phyloP scores from a whole-genome alignment of 106 monocot genomes.

The Dendrobium chrysotoxum region DNA sequence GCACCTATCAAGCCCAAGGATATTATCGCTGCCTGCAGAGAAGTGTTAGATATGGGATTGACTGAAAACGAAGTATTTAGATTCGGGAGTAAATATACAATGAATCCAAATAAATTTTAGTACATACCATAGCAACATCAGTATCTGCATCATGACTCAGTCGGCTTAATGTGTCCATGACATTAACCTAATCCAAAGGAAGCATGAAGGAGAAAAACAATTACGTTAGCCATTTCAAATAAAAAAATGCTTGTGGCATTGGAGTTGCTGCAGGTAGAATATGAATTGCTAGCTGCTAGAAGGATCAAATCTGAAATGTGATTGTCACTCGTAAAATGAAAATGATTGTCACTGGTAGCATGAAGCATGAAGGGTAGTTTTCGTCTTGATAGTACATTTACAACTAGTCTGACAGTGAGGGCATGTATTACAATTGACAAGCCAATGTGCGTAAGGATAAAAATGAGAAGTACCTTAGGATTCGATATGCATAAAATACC shows the following conservation, averaged over 20 bases:
- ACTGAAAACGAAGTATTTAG: background rate
- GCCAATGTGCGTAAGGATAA: background rate
- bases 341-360: no score
- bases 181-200: constrained; percentile 59
- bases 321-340: no score
- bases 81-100: background rate
- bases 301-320: no score
- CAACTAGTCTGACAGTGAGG: no score
- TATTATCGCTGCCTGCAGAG: constrained; percentile 79
- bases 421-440: background rate
- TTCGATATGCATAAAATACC: constrained; percentile 95
- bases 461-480: constrained; percentile 53
- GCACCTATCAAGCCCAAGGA: constrained; percentile 91
- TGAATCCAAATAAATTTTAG: background rate
- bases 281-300: no score
- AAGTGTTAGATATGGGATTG: background rate
- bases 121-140: constrained; percentile 85
- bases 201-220: background rate
- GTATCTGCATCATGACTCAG: constrained; percentile 93
- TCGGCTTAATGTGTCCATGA: constrained; percentile 96
- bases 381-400: no score
- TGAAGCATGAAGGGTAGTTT: no score
- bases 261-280: no score
- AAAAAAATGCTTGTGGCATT: background rate
- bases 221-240: background rate